Base-by-base conservation (phyloP, 192 early-diverging fungal genomes). In the Podochytrium sp. region DNA sequence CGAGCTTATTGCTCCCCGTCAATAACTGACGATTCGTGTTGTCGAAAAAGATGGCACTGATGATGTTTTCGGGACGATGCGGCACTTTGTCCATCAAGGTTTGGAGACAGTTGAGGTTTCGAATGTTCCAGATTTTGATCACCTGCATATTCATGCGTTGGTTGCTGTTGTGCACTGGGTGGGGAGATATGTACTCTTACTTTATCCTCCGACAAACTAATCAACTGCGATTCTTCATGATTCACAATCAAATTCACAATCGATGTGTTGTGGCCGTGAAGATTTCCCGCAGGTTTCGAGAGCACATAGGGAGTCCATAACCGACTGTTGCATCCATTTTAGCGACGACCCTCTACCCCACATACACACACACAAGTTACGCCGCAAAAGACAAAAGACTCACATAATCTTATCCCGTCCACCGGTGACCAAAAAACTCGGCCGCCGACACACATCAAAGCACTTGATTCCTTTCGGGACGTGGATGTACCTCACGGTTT, bases 281-380 rank as follows among this genome's bases (percentile, higher is more conserved):
- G 66, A 41, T 59, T 86, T 20, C 86, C 88, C 5, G 88, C 87
- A 1, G 88, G 87, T 65, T 90, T 90, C 23, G 83, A 85, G 16
- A 90, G 77, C 0, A 90, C 87, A 43, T 90, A 90, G 40, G 88
- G 88, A 61, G 89, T 90, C 88, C 88, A 90, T 34, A 90, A 73
- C 7, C 88, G 86, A 27, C 87, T 89, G 52, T n/a, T 51, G 18
- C 1, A 2, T 42, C 57, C 63, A 4, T 63, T 30, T 78, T 76
- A 65, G n/a, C n/a, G 30, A 23, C n/a, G n/a, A n/a, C 10, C 12
- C 18, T 65, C 5, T 34, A 32, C 23, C 23, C 56, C 42, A 34
- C 23, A 56, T 62, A 2, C 63, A 34, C 14, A 18, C 30, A 56
- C 3, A 0, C n/a, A 32, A 39, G 14, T 66, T 39, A 69, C n/a